Evolutionary conservation across 176 grass and related monocot species (phyloP), one percentile per base, ranked within the genome.

Genomic region (Pharus latifolius): DNA sequence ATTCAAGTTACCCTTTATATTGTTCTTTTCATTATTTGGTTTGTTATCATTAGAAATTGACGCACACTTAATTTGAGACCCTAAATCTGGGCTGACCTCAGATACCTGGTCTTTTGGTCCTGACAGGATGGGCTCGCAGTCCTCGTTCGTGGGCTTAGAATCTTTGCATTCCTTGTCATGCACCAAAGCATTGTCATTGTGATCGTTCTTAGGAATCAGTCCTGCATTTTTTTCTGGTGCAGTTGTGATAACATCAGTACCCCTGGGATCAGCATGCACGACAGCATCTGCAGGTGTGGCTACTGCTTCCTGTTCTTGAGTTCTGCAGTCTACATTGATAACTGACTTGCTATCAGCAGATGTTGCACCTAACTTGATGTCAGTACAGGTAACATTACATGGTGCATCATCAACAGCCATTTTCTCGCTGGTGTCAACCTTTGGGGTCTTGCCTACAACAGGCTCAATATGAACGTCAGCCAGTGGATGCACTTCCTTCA

Each of bases 1-100:
- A 85, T 90, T 96, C 73, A 87, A 38, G 56, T 77, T 82, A 88
- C 66, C 75, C 57, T 92, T 77, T 63, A 83, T 43, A 72, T 74
- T 41, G 56, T 79, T 83, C 53, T 83, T 83, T 88, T 79, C 70
- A 83, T 68, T 70, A 81, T 67, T 88, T 72, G 69, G 79, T 71
- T 84, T 66, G 79, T 45, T 70, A 75, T 89, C 78, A 76, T 61
- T 70, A 63, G 53, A 81, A 96, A 96, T 79, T 53, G 60, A 87
- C 59, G 69, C 77, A 85, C 48, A 84, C 59, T 87, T 82, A 78
- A 79, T 76, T 79, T 87, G 72, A 77, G 74, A 90, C 51, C 81
- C 77, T 72, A 84, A 46, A 76, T 82, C 77, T 56, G 73, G 75
- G 57, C 65, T 83, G 55, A 73, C 69, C 78, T 79, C 81, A 82